Conservation (phyloP, 805 yeast genomes). For the Schwanniomyces vanrijiae region DNA sequence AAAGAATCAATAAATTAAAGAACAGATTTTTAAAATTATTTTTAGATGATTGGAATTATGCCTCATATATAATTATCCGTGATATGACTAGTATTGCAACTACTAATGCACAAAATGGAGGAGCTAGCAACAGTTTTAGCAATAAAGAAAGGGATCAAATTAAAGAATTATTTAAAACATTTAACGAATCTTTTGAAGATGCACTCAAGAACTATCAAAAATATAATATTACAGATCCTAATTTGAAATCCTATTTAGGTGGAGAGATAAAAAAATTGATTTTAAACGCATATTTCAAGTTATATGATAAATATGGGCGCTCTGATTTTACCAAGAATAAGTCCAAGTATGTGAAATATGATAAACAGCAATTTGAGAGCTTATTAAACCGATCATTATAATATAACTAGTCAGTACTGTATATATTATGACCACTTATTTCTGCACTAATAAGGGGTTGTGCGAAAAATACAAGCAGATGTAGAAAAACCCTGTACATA, state of each 20-base stretch:
- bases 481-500: too few species aligned
- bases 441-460: too few species aligned
- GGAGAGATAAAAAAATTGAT: conserved; percentile 74
- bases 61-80: conserved; percentile 69
- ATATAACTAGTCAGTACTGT: neutral
- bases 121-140: conserved; percentile 18
- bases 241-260: conserved; percentile 60
- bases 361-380: conserved; percentile 44
- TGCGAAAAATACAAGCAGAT: too few species aligned
- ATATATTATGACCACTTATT: neutral
- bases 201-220: conserved; percentile 64
- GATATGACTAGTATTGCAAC: conserved; percentile 73
- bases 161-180: conserved; percentile 80
- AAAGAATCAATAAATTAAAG: conserved; percentile 64
- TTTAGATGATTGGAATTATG: conserved; percentile 75
- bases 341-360: conserved; percentile 69
- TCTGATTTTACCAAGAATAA: conserved; percentile 74
- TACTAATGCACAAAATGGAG: conserved; percentile 33
- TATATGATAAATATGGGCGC: conserved; percentile 71
- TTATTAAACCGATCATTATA: conserved; percentile 22
- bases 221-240: conserved; percentile 65
- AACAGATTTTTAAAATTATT: conserved; percentile 74
- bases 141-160: conserved; percentile 79
- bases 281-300: conserved; percentile 79
- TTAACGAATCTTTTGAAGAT: conserved; percentile 81